Conservation (phyloP, 352 stramenopile species). For the Phytophthora ohioensis region DNA sequence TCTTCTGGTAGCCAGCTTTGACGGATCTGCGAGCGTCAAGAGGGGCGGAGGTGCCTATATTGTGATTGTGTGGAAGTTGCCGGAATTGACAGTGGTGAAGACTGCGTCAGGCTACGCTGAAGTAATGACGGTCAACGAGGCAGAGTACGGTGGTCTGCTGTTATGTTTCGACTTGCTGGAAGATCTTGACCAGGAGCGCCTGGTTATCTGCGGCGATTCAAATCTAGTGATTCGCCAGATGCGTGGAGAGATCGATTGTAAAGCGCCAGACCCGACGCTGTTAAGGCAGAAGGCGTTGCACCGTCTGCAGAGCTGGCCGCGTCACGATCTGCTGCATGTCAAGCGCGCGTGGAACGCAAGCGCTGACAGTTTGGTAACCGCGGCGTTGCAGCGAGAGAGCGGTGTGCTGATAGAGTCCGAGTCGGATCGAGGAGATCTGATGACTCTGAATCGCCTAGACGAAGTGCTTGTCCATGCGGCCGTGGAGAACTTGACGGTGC, state of each 20-base stretch:
- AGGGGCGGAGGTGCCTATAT: conserved; percentile 7
- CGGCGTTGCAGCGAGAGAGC: background rate
- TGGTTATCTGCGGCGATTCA: conserved; percentile 10
- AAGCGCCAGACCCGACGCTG: background rate
- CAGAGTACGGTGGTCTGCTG: conserved; percentile 21
- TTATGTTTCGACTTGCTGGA: background rate
- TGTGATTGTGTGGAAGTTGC: conserved; percentile 25
- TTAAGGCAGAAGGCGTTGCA: too few relatives aligned
- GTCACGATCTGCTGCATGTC: too few relatives aligned
- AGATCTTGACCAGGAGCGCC: background rate
- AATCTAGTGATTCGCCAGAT: conserved; percentile 10
- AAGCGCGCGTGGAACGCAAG: too few relatives aligned
- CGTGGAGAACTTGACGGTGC: too few relatives aligned
- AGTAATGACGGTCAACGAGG: conserved; percentile 31
- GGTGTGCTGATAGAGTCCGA: too few relatives aligned
- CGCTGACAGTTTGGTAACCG: too few relatives aligned
- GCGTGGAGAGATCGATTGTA: conserved; percentile 10
- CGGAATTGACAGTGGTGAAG: conserved; percentile 7
- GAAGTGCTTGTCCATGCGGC: too few relatives aligned
- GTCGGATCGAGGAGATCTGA: too few relatives aligned
- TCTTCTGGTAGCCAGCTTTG: conserved; percentile 20
- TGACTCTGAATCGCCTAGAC: too few relatives aligned
- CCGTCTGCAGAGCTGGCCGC: too few relatives aligned
- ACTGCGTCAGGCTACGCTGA: background rate
- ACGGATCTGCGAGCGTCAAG: conserved; percentile 27